phyloP scores from a whole-genome alignment of 2,329 filamentous ascomycete genomes.

The Neofusicoccum cordaticola region DNA sequence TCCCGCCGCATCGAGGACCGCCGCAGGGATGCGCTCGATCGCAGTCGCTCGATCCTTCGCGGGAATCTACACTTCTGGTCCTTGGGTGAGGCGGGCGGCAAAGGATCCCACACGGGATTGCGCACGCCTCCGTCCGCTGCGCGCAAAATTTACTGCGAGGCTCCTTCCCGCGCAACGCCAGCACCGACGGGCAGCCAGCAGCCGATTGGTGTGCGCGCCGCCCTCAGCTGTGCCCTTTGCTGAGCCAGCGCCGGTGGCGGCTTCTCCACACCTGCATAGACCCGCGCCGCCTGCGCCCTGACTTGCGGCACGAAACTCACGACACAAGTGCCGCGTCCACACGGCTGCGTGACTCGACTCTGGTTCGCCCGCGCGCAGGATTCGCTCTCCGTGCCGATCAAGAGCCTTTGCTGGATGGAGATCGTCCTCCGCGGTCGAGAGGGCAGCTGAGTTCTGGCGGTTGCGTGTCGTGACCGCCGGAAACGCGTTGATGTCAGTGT shows the following conservation, averaged over 20 bases:
- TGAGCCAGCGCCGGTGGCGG: not conserved
- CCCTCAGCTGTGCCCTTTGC: not conserved
- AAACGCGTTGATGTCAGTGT: not conserved
- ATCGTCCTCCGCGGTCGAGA: not conserved
- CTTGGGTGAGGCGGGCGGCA: not conserved
- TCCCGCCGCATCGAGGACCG: not conserved
- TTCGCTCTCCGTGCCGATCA: not conserved
- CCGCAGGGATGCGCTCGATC: not conserved
- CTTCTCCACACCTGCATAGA: not conserved
- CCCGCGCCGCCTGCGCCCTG: not conserved
- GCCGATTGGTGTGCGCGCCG: not conserved
- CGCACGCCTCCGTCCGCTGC: not conserved
- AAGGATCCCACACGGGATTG: not conserved
- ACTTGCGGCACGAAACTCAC: not conserved
- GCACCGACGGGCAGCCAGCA: not conserved
- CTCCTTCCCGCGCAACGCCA: not conserved
- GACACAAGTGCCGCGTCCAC: not conserved
- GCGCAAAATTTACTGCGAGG: not conserved
- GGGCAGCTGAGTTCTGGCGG: not conserved
- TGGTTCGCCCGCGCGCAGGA: not conserved
- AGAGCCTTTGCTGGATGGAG: not conserved
- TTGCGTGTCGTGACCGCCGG: not conserved
- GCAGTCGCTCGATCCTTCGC: not conserved
- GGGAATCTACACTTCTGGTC: not conserved
- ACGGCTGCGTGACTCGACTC: not conserved